Evolutionary conservation across 345 rosid genomes (phyloP).

Genomic region (Heritiera fomes): DNA sequence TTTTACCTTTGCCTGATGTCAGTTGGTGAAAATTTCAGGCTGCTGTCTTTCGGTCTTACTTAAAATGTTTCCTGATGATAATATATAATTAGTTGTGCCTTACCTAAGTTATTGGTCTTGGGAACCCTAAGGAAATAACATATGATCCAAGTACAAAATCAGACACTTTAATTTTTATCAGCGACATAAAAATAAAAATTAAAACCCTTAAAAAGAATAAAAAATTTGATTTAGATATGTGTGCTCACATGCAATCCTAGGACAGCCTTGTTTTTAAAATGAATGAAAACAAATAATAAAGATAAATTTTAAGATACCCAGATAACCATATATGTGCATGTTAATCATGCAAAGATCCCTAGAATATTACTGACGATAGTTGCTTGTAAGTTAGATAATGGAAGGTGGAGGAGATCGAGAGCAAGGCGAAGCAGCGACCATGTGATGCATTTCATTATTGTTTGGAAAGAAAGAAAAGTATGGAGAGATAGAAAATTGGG

Average conservation of each 20-base stretch:
- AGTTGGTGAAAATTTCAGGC: background rate
- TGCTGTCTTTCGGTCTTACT: no score
- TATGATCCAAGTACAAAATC: background rate
- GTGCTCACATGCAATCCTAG: conserved; percentile 15
- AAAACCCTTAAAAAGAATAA: background rate
- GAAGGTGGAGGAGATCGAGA: conserved; percentile 6
- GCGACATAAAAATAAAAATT: background rate
- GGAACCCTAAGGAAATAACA: background rate
- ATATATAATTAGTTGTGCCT: no score
- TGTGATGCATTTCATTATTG: conserved; percentile 32
- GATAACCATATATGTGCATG: conserved; percentile 16
- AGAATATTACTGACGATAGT: background rate
- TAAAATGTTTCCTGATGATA: no score
- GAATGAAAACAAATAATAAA: background rate
- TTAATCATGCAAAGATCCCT: conserved; percentile 13
- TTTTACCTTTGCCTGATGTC: background rate
- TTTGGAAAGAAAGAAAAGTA: conserved; percentile 27
- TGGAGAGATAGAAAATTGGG: conserved; percentile 3
- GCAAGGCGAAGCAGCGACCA: conserved; percentile 24
- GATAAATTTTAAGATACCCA: background rate
- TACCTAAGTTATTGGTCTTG: background rate
- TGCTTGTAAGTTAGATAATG: conserved; percentile 25
- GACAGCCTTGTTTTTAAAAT: background rate
- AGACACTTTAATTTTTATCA: background rate
- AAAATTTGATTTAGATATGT: background rate